Percentiles rank a stretch among this genome's conserved stretches.
Evolutionary conservation across 345 rosid genomes (phyloP).

Genomic region (Syzygium grande): DNA sequence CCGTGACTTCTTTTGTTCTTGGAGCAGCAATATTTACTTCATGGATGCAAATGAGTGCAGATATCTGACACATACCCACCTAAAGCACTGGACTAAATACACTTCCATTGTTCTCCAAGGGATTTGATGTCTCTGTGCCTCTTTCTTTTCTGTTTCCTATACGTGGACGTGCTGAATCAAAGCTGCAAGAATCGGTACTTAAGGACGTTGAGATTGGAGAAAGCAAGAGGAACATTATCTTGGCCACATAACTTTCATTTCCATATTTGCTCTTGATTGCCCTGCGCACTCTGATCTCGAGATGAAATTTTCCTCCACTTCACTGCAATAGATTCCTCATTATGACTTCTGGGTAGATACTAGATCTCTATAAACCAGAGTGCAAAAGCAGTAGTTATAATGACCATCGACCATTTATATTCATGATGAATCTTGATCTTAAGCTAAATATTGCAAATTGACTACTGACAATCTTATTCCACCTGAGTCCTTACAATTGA

Average conservation of each 20-base stretch:
- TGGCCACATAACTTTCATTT: not conserved
- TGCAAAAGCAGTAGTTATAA: not conserved
- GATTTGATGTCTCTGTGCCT: not conserved
- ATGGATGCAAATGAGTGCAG: not conserved
- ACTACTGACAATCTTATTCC: not conserved
- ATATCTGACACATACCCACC: not conserved
- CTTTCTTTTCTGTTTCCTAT: not conserved
- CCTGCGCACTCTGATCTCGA: not conserved
- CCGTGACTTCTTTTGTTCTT: not conserved
- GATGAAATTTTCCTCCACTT: conserved; percentile 1
- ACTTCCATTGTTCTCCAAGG: not conserved
- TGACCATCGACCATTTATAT: not conserved
- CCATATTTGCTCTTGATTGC: not conserved
- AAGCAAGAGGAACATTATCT: not conserved
- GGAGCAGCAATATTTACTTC: not conserved
- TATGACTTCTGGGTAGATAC: not conserved
- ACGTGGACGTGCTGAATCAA: not conserved
- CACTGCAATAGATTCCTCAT: not conserved
- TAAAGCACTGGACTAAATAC: not conserved
- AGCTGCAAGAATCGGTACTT: not conserved
- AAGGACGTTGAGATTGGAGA: not conserved
- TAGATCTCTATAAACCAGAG: not conserved
- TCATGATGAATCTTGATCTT: not conserved
- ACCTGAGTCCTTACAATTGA: not conserved
- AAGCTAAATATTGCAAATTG: not conserved